These are phyloP conservation scores for Fusarium goolgardi DNA, from an alignment of 2,329 filamentous ascomycete species.

Conservation along the genomic window DNA sequence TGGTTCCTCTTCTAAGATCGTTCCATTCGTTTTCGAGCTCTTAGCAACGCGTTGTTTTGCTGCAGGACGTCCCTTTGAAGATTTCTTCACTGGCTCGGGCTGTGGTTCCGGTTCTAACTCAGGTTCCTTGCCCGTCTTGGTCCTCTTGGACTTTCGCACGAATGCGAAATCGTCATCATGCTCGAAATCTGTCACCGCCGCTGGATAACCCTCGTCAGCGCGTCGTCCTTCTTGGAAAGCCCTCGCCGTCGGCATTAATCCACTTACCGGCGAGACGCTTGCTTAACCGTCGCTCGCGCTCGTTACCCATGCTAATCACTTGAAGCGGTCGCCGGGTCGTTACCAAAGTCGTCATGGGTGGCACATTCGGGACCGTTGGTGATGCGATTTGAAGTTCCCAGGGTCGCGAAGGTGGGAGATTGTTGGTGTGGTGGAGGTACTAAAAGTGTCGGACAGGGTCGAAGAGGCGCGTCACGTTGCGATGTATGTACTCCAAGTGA, in stretches of 20 bases:
- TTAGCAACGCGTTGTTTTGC: conserved; percentile 52
- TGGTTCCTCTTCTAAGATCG: conserved; percentile 40
- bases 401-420: conserved; percentile 36
- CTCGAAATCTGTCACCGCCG: conserved; percentile 67
- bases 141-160: conserved; percentile 73
- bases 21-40: conserved; percentile 47
- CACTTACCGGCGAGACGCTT: conserved; percentile 72
- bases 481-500: conserved; percentile 3
- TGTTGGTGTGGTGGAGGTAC: conserved; percentile 21
- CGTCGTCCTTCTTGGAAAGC: conserved; percentile 8
- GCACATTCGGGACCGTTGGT: conserved; percentile 51
- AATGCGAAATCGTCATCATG: conserved; percentile 83
- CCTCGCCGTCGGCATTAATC: conserved; percentile 22
- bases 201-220: conserved; percentile 30
- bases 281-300: conserved; percentile 70
- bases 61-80: conserved; percentile 47
- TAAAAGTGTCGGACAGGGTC: conserved; percentile 28
- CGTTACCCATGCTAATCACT: conserved; percentile 76
- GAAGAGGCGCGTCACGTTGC: conserved; percentile 41
- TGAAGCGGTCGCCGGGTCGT: conserved; percentile 72
- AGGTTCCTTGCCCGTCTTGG: conserved; percentile 65
- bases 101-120: conserved; percentile 52
- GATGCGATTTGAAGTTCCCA: conserved; percentile 29
- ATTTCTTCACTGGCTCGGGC: conserved; percentile 59
- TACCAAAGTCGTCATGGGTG: conserved; percentile 78